Conservation (phyloP, 768 basidiomycete species). For the Boletus rubropictus region DNA sequence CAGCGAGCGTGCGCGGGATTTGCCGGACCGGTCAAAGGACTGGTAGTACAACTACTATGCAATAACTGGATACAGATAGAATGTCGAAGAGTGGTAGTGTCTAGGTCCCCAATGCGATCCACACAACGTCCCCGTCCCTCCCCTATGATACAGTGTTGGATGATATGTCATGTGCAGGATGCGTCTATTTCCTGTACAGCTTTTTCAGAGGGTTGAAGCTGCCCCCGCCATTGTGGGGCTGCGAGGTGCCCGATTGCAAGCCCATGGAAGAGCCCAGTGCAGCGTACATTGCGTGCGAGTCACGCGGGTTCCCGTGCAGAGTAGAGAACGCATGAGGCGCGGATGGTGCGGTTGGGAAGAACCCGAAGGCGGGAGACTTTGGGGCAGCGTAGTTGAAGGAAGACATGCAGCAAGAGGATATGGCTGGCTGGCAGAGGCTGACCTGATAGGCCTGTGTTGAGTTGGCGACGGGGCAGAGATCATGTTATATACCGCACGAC, state of each 20-base stretch:
- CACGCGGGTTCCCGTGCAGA: constrained; percentile 58
- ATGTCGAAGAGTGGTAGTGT: constrained; percentile 18
- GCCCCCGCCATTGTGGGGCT: constrained; percentile 19
- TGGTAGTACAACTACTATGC: constrained; percentile 22
- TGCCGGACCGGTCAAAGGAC: constrained; percentile 26
- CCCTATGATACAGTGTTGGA: constrained; percentile 27
- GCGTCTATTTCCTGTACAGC: constrained; percentile 29
- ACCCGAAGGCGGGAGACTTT: constrained; percentile 51
- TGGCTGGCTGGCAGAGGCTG: constrained; percentile 2
- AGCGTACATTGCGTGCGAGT: constrained; percentile 54
- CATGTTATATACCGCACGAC: constrained; percentile 24
- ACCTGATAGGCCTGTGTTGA: constrained; percentile 5
- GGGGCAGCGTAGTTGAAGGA: constrained; percentile 36
- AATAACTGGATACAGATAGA: constrained; percentile 18
- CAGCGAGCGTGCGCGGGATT: constrained; percentile 13
- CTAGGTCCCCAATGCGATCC: background rate
- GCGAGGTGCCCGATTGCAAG: constrained; percentile 20
- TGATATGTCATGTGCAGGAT: background rate
- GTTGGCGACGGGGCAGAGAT: background rate
- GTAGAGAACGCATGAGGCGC: constrained; percentile 53
- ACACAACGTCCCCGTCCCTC: background rate
- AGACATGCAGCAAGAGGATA: constrained; percentile 32
- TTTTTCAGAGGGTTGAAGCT: constrained; percentile 32
- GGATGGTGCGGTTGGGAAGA: constrained; percentile 52
- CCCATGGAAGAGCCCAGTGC: constrained; percentile 36